Evolutionary conservation across 371 early-diverging fungal genomes (phyloP).

Genomic region (Vairimorpha apis): DNA sequence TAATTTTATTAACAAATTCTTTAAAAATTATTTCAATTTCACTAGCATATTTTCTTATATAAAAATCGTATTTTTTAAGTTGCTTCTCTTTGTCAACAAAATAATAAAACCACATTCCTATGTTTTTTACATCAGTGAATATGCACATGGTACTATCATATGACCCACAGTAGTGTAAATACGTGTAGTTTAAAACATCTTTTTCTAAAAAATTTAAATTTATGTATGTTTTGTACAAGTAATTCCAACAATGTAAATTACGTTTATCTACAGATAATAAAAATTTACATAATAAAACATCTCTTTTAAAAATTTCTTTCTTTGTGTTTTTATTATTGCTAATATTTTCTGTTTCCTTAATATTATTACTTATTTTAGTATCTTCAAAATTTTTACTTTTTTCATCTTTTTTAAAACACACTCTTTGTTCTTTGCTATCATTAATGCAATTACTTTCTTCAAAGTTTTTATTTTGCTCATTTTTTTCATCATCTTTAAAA

Average conservation of each 20-base stretch:
- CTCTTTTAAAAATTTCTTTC: too few relatives aligned
- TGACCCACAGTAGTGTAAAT: conserved; percentile 22
- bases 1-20: conserved; percentile 17
- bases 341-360: too few relatives aligned
- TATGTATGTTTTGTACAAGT: conserved; percentile 19
- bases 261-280: conserved; percentile 48
- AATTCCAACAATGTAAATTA: conserved; percentile 59
- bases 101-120: conserved; percentile 45
- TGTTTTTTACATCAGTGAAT: conserved; percentile 42
- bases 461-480: not conserved
- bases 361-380: too few relatives aligned
- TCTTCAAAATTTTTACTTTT: too few relatives aligned
- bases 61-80: conserved; percentile 22
- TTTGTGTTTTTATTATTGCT: too few relatives aligned
- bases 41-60: conserved; percentile 22
- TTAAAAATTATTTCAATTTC: conserved; percentile 27
- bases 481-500: not conserved
- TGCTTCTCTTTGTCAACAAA: conserved; percentile 6
- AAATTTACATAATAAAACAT: conserved; percentile 24
- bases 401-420: too few relatives aligned
- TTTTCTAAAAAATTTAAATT: conserved; percentile 9
- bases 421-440: too few relatives aligned
- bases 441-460: too few relatives aligned
- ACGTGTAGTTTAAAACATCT: conserved; percentile 49
- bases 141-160: conserved; percentile 16